Percentiles rank a stretch among this genome's conserved stretches.
These are phyloP conservation scores for Tillandsia leiboldiana DNA, from an alignment of 176 grass and related monocot species.

Conservation along the genomic window DNA sequence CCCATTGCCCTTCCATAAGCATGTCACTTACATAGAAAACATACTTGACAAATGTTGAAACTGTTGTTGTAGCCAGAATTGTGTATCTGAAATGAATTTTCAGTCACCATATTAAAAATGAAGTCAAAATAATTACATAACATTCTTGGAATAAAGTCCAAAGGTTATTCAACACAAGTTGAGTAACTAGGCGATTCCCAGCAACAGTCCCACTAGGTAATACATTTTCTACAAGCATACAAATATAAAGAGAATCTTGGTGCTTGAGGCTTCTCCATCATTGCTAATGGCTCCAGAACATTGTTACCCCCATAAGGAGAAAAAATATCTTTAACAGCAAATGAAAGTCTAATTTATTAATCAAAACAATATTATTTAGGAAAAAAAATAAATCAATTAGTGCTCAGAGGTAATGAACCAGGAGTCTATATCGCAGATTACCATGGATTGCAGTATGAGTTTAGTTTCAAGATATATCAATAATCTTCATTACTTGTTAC, in stretches of 20 bases:
- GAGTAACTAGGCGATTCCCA: not conserved
- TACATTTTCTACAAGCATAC: not conserved
- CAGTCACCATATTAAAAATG: not conserved
- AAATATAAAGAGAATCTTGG: not conserved
- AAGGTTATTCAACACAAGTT: constrained; percentile 10
- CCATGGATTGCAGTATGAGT: too few relatives aligned
- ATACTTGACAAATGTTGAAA: constrained; percentile 86
- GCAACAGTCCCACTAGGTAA: not conserved
- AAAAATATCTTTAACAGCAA: too few relatives aligned
- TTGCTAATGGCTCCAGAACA: too few relatives aligned
- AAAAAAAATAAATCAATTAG: too few relatives aligned
- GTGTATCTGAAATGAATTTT: constrained; percentile 61
- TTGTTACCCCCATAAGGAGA: too few relatives aligned
- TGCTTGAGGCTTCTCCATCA: too few relatives aligned
- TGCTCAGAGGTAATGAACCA: too few relatives aligned
- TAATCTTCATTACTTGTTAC: too few relatives aligned
- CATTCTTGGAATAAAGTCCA: not conserved
- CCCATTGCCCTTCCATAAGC: constrained; percentile 96
- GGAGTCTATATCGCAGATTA: too few relatives aligned
- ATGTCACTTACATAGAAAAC: constrained; percentile 93
- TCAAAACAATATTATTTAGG: too few relatives aligned
- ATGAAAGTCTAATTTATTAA: too few relatives aligned
- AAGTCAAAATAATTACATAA: constrained; percentile 3
- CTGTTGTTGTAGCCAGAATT: constrained; percentile 81
- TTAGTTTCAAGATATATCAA: too few relatives aligned